Percentiles rank a stretch among this genome's conserved stretches.
Conservation (phyloP, 2,329 filamentous ascomycete species). For the Pseudocercospora eumusae region DNA sequence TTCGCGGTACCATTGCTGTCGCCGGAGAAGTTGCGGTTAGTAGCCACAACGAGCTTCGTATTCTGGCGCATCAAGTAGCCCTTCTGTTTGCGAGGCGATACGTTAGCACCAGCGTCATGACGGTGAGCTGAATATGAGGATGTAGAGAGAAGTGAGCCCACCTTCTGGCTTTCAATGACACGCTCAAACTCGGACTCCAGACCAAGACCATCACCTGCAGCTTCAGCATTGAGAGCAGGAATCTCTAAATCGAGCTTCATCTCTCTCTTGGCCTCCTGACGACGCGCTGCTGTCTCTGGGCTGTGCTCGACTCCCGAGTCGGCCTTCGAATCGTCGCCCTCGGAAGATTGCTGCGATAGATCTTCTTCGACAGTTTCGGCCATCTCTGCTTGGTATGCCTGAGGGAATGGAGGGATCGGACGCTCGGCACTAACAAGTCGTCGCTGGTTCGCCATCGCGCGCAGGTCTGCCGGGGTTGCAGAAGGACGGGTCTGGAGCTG, state of each 20-base stretch:
- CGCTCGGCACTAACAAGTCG: slow-evolving; percentile 77
- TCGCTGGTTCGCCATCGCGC: slow-evolving; percentile 81
- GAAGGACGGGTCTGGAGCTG: slow-evolving; percentile 88
- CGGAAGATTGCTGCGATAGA: slow-evolving; percentile 32
- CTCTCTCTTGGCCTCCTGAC: slow-evolving; percentile 27
- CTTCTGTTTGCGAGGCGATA: slow-evolving; percentile 68
- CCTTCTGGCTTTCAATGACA: slow-evolving; percentile 96
- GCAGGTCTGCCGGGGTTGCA: slow-evolving; percentile 79
- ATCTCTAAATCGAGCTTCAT: slow-evolving; percentile 62
- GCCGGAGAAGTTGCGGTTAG: slow-evolving; percentile 58
- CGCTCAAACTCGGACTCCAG: slow-evolving; percentile 91
- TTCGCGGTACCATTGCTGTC: slow-evolving; percentile 33
- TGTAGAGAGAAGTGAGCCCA: slow-evolving; percentile 52
- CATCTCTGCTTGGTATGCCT: slow-evolving; percentile 32
- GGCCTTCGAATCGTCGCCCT: slow-evolving; percentile 32
- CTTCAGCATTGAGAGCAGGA: slow-evolving; percentile 68
- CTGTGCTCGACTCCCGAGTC: slow-evolving; percentile 32
- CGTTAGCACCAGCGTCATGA: slow-evolving; percentile 45
- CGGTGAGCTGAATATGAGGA: slow-evolving; percentile 23
- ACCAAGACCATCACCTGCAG: slow-evolving; percentile 78
- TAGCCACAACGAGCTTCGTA: slow-evolving; percentile 95
- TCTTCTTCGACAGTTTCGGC: slow-evolving; percentile 27
- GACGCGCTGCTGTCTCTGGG: slow-evolving; percentile 20
- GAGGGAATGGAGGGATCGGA: slow-evolving; percentile 38
- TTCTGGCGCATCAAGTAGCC: slow-evolving; percentile 99